Conservation (phyloP, 1,284 basidiomycete genomes). For the Pyrrhoderma noxium region DNA sequence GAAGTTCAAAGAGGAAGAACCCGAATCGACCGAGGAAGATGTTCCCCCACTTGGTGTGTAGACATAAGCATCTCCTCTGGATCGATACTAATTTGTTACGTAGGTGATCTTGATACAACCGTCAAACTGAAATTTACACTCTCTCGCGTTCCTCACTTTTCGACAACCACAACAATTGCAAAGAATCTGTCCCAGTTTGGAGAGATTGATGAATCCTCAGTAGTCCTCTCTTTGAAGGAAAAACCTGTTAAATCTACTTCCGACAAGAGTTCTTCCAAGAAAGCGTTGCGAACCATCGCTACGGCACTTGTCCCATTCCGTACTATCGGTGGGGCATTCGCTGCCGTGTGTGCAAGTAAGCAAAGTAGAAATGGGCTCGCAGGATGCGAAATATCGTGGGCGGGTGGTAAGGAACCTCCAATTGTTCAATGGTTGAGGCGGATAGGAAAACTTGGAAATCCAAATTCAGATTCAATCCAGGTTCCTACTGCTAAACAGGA, state of each 20-base stretch:
- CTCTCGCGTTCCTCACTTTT: slow-evolving; percentile 47
- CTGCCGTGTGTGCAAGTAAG: slow-evolving; percentile 56
- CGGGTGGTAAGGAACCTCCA: slow-evolving; percentile 59
- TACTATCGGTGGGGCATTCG: slow-evolving; percentile 66
- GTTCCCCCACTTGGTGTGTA: slow-evolving; percentile 40
- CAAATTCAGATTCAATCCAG: slow-evolving; percentile 1
- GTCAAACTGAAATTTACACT: slow-evolving; percentile 62
- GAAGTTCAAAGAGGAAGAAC: slow-evolving; percentile 30
- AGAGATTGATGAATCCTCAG: slow-evolving; percentile 47
- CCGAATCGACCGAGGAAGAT: slow-evolving; percentile 33
- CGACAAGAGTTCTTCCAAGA: no score
- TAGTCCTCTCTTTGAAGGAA: slow-evolving; percentile 57
- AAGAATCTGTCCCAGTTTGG: slow-evolving; percentile 54
- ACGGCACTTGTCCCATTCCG: slow-evolving; percentile 69
- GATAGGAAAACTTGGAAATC: slow-evolving; percentile 49
- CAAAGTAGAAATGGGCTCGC: slow-evolving; percentile 41
- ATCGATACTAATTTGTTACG: not conserved
- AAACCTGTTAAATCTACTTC: slow-evolving; percentile 44
- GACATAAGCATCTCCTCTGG: slow-evolving; percentile 6
- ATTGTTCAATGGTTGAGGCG: slow-evolving; percentile 72
- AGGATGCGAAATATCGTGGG: slow-evolving; percentile 62
- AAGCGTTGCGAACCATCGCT: slow-evolving; percentile 24
- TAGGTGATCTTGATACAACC: slow-evolving; percentile 64
- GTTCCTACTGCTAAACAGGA: not conserved
- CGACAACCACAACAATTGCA: slow-evolving; percentile 42